phyloP scores from a whole-genome alignment of 2,329 filamentous ascomycete species.

The Nemania sp. region DNA sequence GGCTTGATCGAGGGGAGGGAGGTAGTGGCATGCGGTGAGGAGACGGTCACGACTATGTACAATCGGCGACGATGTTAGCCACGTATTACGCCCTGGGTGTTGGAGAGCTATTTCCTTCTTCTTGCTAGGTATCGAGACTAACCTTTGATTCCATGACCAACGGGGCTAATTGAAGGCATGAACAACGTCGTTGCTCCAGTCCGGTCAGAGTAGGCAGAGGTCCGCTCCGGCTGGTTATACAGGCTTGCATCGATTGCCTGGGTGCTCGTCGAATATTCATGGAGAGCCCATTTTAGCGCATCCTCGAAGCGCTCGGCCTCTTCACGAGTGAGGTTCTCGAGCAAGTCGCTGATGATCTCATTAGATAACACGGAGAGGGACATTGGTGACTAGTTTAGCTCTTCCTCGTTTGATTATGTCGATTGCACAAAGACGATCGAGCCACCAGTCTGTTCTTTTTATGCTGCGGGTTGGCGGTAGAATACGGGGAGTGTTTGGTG shows the following conservation, averaged over 20 bases:
- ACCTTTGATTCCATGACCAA: constrained; percentile 77
- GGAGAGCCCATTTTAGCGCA: constrained; percentile 64
- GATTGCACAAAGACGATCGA: not conserved
- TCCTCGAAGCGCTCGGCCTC: constrained; percentile 66
- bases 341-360: constrained; percentile 64
- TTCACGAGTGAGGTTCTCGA: constrained; percentile 64
- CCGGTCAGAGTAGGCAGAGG: constrained; percentile 59
- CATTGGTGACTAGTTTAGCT: constrained; percentile 51
- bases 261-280: constrained; percentile 71
- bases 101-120: not conserved
- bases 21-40: constrained; percentile 55
- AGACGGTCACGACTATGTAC: constrained; percentile 71
- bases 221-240: constrained; percentile 68
- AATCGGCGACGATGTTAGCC: constrained; percentile 22
- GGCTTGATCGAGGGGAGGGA: constrained; percentile 58
- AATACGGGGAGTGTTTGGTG: not conserved
- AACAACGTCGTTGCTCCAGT: constrained; percentile 74
- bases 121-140: constrained; percentile 27
- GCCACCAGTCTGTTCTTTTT: not conserved
- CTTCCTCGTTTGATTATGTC: not conserved
- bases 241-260: constrained; percentile 57
- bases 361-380: constrained; percentile 70
- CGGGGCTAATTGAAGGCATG: constrained; percentile 76
- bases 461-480: not conserved
- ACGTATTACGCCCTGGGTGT: not conserved